Evolutionary conservation across 805 yeast species (phyloP), one percentile per base, ranked within the genome.

Genomic region (Candida anglica): DNA sequence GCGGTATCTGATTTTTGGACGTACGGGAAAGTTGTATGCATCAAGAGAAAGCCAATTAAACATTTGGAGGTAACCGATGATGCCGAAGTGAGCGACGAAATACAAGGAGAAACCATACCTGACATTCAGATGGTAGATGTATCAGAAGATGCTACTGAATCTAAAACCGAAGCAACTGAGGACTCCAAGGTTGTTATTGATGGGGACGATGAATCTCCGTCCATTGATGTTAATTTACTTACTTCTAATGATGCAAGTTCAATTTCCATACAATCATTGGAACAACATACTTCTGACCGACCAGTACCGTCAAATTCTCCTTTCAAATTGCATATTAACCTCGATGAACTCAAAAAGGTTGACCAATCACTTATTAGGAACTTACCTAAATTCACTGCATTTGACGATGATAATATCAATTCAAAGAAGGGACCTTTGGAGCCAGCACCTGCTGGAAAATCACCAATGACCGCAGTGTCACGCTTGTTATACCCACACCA

Each of bases 1-100:
- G 83, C 88, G 0, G 73, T 91, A 2, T 58, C 64, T 50, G 94
- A 86, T 40, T 87, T 79, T 53, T 86, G 95, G 94, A 64, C 50
- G 1, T 75, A 72, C 44, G 96, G 96, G 0, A 79, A 77, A 50
- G 29, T 19, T 3, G 73, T 72, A 15, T 81, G 95, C 48, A 62
- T 86, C 10, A 75, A 71, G 39, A 57, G 73, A 32, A 72, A 65
- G 43, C 68, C 73, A 3, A 69, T 78, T 15, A 43, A 34, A 13
- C 48, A 47, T 32, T 28, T 58, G 6, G 40, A 39, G 8, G 49
- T 24, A 8, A 29, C 13, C 23, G 39, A 30, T n/a, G 49, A 39
- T 17, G 35, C 18, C 15, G n/a, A 36, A 21, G 43, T 9, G 5
- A 13, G 19, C 9, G 23, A 32, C 15, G 23, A 23, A 4, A 32